These are phyloP conservation scores for Quercus rubra DNA, from an alignment of 306 rosid species.

Conservation along the genomic window DNA sequence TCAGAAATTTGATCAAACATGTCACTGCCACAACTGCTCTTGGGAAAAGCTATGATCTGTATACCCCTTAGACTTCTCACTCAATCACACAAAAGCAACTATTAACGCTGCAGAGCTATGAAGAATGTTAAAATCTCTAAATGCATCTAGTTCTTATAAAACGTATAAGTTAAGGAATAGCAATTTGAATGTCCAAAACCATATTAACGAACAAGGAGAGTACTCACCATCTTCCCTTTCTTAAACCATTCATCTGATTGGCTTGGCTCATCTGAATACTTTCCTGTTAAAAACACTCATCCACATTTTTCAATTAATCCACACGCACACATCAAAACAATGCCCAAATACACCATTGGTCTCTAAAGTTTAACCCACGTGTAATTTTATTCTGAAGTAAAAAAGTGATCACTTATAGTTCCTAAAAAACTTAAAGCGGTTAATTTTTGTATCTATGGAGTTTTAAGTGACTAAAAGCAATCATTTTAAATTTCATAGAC, in stretches of 20 bases:
- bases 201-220: not conserved
- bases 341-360: not conserved
- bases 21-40: no score
- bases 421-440: no score
- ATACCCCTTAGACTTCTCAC: no score
- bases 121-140: not conserved
- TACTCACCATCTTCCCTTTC: slow-evolving; percentile 68
- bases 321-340: not conserved
- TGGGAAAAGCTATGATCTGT: no score
- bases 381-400: no score
- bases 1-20: not conserved
- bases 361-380: no score
- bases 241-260: slow-evolving; percentile 92
- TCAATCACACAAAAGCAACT: no score
- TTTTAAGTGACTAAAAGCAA: no score
- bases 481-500: no score
- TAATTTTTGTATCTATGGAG: no score
- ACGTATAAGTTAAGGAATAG: not conserved
- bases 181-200: not conserved
- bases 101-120: not conserved
- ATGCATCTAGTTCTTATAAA: not conserved
- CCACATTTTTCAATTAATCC: slow-evolving; percentile 12
- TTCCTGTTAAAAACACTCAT: slow-evolving; percentile 47
- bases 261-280: slow-evolving; percentile 74
- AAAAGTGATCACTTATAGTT: not conserved